Percentiles rank a stretch among this genome's conserved stretches.
Evolutionary conservation across 768 basidiomycete genomes (phyloP).

Genomic region (Tephrocybe sp.): DNA sequence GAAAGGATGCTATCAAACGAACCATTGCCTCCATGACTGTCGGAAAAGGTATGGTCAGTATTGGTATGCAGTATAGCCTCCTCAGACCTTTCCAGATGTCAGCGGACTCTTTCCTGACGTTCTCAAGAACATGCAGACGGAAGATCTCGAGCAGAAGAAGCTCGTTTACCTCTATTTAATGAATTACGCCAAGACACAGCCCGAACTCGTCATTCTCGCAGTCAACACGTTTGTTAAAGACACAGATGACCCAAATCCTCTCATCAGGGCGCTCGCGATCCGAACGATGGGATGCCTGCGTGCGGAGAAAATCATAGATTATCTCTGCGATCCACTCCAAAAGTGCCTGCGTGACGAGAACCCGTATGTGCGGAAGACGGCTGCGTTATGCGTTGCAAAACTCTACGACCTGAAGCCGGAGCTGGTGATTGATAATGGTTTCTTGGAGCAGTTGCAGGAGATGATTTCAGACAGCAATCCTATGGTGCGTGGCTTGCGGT

Average conservation of each 20-base stretch:
- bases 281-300: conserved; percentile 97
- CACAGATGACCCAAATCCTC: conserved; percentile 93
- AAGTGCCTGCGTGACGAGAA: conserved; percentile 94
- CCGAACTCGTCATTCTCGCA: conserved; percentile 97
- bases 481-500: conserved; percentile 58
- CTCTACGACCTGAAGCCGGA: conserved; percentile 97
- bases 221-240: conserved; percentile 99
- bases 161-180: conserved; percentile 99
- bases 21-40: conserved; percentile 99
- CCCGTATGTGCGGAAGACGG: conserved; percentile 98
- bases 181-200: conserved; percentile 99
- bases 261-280: conserved; percentile 94
- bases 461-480: conserved; percentile 97
- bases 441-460: conserved; percentile 84
- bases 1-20: conserved; percentile 98
- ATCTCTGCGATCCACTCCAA: conserved; percentile 93
- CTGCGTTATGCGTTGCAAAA: conserved; percentile 95
- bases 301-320: conserved; percentile 99
- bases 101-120: conserved; percentile 97
- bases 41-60: conserved; percentile 74
- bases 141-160: conserved; percentile 99
- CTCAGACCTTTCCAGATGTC: conserved; percentile 53
- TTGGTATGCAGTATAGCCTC: conserved; percentile 1
- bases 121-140: conserved; percentile 99
- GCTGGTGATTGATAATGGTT: conserved; percentile 92